Conservation (phyloP, 805 yeast genomes). For the Starmerella vaccinii region DNA sequence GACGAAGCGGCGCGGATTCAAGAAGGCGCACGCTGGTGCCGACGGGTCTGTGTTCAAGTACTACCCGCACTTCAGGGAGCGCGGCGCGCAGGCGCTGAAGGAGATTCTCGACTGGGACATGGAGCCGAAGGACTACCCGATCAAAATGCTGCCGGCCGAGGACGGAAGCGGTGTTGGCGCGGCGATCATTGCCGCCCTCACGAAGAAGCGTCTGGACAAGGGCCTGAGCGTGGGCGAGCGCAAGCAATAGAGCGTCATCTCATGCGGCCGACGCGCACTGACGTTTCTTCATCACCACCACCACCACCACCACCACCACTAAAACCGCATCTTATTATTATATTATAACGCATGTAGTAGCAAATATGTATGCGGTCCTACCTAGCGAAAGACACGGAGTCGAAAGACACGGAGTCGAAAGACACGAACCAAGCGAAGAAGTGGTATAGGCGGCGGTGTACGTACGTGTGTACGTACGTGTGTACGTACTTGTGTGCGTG, state of each 20-base stretch:
- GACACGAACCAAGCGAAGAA: no score
- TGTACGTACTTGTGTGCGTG: no score
- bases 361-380: no score
- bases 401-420: no score
- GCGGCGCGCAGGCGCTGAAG: constrained; percentile 79
- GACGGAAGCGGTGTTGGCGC: constrained; percentile 99
- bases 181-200: constrained; percentile 92
- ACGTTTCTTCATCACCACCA: no score
- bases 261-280: neutral
- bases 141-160: constrained; percentile 81
- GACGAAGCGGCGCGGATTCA: constrained; percentile 70
- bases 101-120: constrained; percentile 78
- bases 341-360: no score
- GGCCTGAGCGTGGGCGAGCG: constrained; percentile 38
- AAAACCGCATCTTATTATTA: no score
- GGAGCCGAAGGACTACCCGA: constrained; percentile 56
- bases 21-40: constrained; percentile 74
- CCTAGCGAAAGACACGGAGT: no score
- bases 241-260: neutral
- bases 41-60: constrained; percentile 93
- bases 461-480: no score
- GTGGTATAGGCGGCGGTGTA: no score
- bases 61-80: constrained; percentile 82
- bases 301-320: no score
- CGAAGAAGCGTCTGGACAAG: constrained; percentile 62